Conservation (phyloP, 179 eudicot genomes). For the Camellia oleifera region DNA sequence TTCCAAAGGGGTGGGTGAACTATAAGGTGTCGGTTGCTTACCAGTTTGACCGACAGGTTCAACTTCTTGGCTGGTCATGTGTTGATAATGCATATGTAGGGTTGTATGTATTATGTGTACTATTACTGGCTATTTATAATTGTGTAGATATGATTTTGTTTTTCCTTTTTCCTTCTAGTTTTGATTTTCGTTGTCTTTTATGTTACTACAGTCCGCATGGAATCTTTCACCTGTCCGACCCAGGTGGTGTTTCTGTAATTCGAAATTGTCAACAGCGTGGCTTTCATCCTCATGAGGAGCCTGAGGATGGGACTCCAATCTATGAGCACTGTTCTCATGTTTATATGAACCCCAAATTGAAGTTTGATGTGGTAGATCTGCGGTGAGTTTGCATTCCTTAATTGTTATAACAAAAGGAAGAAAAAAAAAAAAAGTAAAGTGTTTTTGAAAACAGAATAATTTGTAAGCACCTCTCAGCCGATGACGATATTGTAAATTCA, state of each 20-base stretch:
- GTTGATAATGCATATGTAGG: neutral
- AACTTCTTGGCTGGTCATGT: no score
- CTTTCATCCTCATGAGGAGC: constrained; percentile 98
- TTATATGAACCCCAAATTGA: constrained; percentile 72
- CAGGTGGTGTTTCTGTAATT: constrained; percentile 84
- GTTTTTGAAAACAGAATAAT: no score
- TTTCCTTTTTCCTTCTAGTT: neutral
- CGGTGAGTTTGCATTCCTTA: constrained; percentile 35
- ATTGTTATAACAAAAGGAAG: neutral
- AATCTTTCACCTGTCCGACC: constrained; percentile 95
- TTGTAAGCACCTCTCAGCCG: constrained; percentile 14
- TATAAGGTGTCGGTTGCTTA: no score
- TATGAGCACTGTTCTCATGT: constrained; percentile 98
- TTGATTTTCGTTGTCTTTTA: constrained; percentile 8
- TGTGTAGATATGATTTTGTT: no score
- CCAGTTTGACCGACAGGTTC: no score
- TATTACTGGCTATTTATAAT: neutral
- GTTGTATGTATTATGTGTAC: neutral
- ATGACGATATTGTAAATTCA: constrained; percentile 14
- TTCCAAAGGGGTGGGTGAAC: no score
- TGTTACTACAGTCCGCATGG: constrained; percentile 76
- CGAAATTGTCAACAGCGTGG: constrained; percentile 86
- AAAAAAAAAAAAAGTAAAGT: neutral
- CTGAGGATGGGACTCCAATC: constrained; percentile 85
- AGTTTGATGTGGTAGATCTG: constrained; percentile 85